phyloP scores from a whole-genome alignment of 176 grass and related monocot genomes.

The Eragrostis curvula region DNA sequence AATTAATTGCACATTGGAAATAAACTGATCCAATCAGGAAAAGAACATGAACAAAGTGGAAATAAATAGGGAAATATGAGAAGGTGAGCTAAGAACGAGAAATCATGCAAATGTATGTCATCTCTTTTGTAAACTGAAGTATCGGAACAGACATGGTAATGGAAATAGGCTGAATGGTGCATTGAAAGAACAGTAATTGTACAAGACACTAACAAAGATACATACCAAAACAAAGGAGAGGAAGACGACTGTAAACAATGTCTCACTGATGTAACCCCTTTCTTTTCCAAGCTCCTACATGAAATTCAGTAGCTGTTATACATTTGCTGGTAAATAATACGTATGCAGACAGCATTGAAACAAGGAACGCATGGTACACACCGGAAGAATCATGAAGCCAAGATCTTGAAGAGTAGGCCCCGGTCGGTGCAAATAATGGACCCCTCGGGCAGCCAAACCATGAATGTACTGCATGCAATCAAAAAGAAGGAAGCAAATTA shows the following conservation, averaged over 20 bases:
- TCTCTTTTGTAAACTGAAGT: too few species aligned
- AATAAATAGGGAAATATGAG: background rate
- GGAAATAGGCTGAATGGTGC: background rate
- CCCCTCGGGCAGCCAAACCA: constrained; percentile 81
- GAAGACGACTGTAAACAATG: constrained; percentile 73
- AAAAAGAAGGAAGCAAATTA: constrained; percentile 3
- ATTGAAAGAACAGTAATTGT: background rate
- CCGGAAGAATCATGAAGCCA: constrained; percentile 86
- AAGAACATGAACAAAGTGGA: background rate
- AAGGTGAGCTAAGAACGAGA: background rate
- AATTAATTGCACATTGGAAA: background rate
- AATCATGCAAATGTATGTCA: background rate
- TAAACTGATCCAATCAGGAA: constrained; percentile 15
- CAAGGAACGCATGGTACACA: constrained; percentile 34
- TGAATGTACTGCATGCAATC: constrained; percentile 69
- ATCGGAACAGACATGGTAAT: too few species aligned
- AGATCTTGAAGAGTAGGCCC: constrained; percentile 88
- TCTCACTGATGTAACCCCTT: constrained; percentile 83
- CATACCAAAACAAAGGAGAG: constrained; percentile 76
- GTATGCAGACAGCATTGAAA: background rate
- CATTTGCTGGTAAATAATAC: background rate
- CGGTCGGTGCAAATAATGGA: constrained; percentile 87
- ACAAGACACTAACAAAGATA: background rate
- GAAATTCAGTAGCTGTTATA: background rate
- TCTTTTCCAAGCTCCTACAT: constrained; percentile 80